These are phyloP conservation scores for Peribolospora baueri DNA, from an alignment of 768 basidiomycete genomes.

Conservation along the genomic window DNA sequence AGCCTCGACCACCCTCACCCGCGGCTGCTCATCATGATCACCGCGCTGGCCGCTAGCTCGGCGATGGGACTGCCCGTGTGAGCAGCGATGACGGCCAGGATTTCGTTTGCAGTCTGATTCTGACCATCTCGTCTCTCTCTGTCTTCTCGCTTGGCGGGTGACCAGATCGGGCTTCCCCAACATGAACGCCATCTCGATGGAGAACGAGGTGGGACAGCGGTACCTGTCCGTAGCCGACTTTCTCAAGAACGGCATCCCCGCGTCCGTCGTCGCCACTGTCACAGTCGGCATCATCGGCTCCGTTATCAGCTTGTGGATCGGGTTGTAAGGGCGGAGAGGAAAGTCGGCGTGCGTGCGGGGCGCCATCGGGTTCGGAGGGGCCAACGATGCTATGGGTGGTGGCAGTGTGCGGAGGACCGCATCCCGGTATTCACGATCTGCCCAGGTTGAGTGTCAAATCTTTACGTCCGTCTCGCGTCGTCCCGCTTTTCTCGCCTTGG, in stretches of 20 bases:
- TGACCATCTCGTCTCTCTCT: background rate
- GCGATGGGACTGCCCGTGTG: constrained; percentile 96
- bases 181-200: constrained; percentile 51
- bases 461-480: too few relatives aligned
- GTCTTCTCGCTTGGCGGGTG: background rate
- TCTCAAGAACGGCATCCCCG: constrained; percentile 77
- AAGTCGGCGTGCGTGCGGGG: too few relatives aligned
- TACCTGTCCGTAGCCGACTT: constrained; percentile 46
- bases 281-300: constrained; percentile 75
- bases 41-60: background rate
- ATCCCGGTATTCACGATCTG: too few relatives aligned
- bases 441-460: too few relatives aligned
- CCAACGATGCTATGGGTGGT: too few relatives aligned
- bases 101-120: background rate
- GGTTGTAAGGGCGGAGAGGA: background rate
- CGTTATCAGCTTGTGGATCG: constrained; percentile 26
- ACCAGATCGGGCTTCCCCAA: background rate
- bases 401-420: too few relatives aligned
- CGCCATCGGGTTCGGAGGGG: too few relatives aligned
- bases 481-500: too few relatives aligned
- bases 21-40: constrained; percentile 68
- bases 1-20: constrained; percentile 43
- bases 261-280: constrained; percentile 65
- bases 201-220: constrained; percentile 73
- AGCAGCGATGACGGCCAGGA: constrained; percentile 15